A percentile compares a stretch with the other conserved stretches of the same genome.
These are phyloP conservation scores for Rheum nobile DNA, from an alignment of 148 eudicot genomes.

Conservation along the genomic window DNA sequence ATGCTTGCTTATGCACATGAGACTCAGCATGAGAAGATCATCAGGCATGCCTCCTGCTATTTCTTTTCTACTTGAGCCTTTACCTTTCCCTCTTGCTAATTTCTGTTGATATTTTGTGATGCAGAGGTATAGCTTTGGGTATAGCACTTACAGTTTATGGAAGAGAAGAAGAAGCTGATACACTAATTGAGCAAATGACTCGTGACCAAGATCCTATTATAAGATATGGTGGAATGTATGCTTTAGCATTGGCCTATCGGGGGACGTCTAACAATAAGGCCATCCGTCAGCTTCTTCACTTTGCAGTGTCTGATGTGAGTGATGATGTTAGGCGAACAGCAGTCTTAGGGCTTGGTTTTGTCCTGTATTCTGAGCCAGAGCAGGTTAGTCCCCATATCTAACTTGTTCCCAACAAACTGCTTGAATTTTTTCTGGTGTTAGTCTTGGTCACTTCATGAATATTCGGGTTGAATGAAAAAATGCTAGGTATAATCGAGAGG, in stretches of 20 bases:
- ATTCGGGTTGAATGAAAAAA: too few species aligned
- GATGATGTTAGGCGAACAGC: constrained; percentile 98
- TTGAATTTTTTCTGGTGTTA: neutral
- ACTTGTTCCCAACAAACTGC: neutral
- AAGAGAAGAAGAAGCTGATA: constrained; percentile 98
- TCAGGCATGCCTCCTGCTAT: constrained; percentile 42
- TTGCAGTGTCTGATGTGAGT: constrained; percentile 96
- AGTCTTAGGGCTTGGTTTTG: constrained; percentile 95
- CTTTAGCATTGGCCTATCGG: constrained; percentile 89
- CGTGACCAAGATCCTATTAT: constrained; percentile 95
- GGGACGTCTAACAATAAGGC: constrained; percentile 98
- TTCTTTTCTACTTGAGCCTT: neutral
- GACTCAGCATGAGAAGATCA: constrained; percentile 97
- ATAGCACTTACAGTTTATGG: constrained; percentile 96
- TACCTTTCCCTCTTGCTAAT: neutral
- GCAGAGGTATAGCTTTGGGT: constrained; percentile 90
- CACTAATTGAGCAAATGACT: constrained; percentile 93
- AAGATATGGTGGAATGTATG: constrained; percentile 99
- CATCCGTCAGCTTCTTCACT: constrained; percentile 93
- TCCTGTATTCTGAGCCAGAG: constrained; percentile 85
- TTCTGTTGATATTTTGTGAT: constrained; percentile 4
- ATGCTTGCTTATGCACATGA: constrained; percentile 99
- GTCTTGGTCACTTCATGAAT: neutral
- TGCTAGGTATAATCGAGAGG: too few species aligned
- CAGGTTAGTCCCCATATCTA: constrained; percentile 45